Base-by-base conservation (phyloP, 768 basidiomycete species). In the Lentinus tigrinus region DNA sequence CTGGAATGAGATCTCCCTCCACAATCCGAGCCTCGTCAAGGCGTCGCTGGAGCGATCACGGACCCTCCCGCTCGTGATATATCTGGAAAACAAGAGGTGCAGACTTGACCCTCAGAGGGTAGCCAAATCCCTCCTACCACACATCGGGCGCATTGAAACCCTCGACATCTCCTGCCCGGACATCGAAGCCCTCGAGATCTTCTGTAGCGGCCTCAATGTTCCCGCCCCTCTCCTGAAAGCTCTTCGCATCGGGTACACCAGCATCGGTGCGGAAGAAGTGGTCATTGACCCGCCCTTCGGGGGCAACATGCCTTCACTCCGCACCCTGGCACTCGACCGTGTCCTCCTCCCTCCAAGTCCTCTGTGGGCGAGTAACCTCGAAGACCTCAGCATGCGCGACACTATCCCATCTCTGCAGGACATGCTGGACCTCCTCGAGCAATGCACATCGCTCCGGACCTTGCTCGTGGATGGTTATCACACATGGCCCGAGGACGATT, bases 1-100 rank as follows among this genome's bases (percentile, higher is more conserved):
- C 9, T 58, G 57, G 57, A 48, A 44, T 3, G 16, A 10, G 4
- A 34, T 53, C 37, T 3, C 17, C 7, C 28, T 47, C 38, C 24
- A 40, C 16, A 23, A 48, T 17, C 26, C 44, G 5, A 19, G 5
- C 4, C 44, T 44, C 17, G 14, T 38, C 7, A 21, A 3, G 21
- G 51, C 46, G 14, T 58, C 40, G 19, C 8, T 48, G 13, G 47
- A 52, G 27, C 48, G 56, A 8, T 57, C 56, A 3, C 23, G 47
- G 24, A 26, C 16, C 4, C 50, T 57, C 9, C 56, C 56, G 5
- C 43, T 57, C 21, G 6, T 23, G 5, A 23, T 51, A 8, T 51
- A 17, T 16, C n/a, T 51, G 9, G 37, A 6, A 31, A 11, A 31
- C 6, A 6, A 11, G 7, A 31, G 31, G 31, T 3, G 31, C 31